Conservation (phyloP, 805 yeast species). For the Candida wancherniae region DNA sequence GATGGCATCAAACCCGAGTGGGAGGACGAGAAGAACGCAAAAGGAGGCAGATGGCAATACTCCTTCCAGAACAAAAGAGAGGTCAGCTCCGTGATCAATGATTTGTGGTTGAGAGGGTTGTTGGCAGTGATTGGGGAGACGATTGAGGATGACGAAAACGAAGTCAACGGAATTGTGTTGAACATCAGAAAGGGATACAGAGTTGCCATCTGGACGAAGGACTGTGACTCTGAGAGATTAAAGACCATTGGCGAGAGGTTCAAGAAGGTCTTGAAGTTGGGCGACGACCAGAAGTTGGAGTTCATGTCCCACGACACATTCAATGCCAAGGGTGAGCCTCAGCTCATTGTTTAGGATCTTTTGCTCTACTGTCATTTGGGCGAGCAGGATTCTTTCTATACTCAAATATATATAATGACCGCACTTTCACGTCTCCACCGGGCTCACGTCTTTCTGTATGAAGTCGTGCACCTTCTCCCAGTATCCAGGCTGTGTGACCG, state of each 20-base stretch:
- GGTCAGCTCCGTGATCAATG: conserved; percentile 62
- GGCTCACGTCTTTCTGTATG: conserved; percentile 39
- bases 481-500: conserved; percentile 67
- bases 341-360: conserved; percentile 15
- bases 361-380: conserved; percentile 1
- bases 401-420: conserved; percentile 16
- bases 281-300: conserved; percentile 73
- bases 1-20: conserved; percentile 96
- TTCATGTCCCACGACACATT: conserved; percentile 64
- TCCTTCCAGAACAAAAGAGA: conserved; percentile 67
- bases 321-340: conserved; percentile 32
- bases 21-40: conserved; percentile 85
- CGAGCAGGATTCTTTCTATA: conserved; percentile 8
- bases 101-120: conserved; percentile 86
- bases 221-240: conserved; percentile 59
- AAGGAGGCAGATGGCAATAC: conserved; percentile 88
- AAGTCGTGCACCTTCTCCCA: conserved; percentile 71
- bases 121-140: conserved; percentile 94
- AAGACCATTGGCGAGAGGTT: conserved; percentile 79
- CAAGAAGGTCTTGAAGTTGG: conserved; percentile 76
- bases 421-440: conserved; percentile 24
- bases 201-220: conserved; percentile 90
- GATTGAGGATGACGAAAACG: conserved; percentile 74
- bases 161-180: conserved; percentile 91
- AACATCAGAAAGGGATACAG: conserved; percentile 75